phyloP scores from a whole-genome alignment of 2,329 filamentous ascomycete genomes.

The Penicillium sp. region DNA sequence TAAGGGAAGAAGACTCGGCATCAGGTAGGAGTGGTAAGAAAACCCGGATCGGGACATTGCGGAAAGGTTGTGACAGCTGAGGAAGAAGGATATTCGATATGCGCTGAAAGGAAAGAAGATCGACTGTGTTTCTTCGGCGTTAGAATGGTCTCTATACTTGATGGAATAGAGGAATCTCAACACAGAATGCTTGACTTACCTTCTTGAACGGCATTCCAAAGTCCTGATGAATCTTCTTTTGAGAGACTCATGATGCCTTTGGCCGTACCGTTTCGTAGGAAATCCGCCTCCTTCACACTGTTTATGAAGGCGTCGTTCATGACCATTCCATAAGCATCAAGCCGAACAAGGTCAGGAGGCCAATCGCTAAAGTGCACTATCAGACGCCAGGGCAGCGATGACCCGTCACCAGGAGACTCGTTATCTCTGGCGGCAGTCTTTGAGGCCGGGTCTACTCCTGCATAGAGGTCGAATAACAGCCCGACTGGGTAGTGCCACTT shows the following conservation, averaged over 20 bases:
- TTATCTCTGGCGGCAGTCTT: constrained; percentile 19
- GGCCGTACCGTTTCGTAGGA: constrained; percentile 80
- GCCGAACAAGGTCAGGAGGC: constrained; percentile 55
- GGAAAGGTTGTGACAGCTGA: constrained; percentile 65
- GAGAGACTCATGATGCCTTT: constrained; percentile 87
- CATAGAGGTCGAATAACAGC: constrained; percentile 67
- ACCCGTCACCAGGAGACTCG: constrained; percentile 13
- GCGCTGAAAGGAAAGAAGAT: constrained; percentile 67
- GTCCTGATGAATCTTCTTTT: constrained; percentile 74
- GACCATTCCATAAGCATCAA: constrained; percentile 54
- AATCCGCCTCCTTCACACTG: constrained; percentile 77
- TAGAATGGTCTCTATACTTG: not conserved
- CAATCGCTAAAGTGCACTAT: constrained; percentile 60
- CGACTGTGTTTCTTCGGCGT: constrained; percentile 49
- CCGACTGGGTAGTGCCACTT: constrained; percentile 72
- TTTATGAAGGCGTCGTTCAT: constrained; percentile 67
- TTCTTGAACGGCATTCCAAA: constrained; percentile 78
- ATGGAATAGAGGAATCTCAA: not conserved
- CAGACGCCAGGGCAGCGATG: constrained; percentile 59
- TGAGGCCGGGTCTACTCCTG: constrained; percentile 50
- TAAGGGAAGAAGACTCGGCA: constrained; percentile 49
- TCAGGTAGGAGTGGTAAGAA: constrained; percentile 72
- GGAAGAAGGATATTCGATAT: constrained; percentile 75
- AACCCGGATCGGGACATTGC: constrained; percentile 80
- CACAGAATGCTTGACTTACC: constrained; percentile 46